Conservation (phyloP, 805 yeast species). For the Candida sithepensis region DNA sequence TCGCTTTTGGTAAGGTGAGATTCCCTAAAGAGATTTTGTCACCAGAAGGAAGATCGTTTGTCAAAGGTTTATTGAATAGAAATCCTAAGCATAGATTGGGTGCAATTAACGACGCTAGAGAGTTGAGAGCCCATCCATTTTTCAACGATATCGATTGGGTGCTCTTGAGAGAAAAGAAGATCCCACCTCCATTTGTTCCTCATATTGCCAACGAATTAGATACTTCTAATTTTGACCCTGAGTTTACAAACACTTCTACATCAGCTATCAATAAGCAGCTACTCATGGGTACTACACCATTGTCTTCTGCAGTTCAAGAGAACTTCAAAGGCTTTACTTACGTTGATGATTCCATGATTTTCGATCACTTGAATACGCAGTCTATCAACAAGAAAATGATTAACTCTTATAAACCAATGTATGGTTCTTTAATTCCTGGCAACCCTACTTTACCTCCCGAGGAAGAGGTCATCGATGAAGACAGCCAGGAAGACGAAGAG, state of each 20-base stretch:
- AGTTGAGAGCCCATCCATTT: slow-evolving; percentile 87
- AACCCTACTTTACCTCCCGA: slow-evolving; percentile 78
- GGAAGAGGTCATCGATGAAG: slow-evolving; percentile 79
- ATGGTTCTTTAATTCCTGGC: slow-evolving; percentile 73
- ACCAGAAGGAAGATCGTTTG: slow-evolving; percentile 91
- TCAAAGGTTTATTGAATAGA: slow-evolving; percentile 89
- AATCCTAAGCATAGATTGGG: slow-evolving; percentile 96
- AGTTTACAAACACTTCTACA: slow-evolving; percentile 89
- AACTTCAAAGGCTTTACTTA: slow-evolving; percentile 96
- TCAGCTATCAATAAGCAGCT: slow-evolving; percentile 69
- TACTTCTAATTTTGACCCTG: slow-evolving; percentile 96
- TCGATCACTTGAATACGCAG: slow-evolving; percentile 59
- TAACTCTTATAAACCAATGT: slow-evolving; percentile 37
- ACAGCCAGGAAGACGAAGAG: slow-evolving; percentile 43
- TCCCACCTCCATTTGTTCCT: slow-evolving; percentile 97
- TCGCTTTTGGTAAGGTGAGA: slow-evolving; percentile 96
- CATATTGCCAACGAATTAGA: slow-evolving; percentile 88
- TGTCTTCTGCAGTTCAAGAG: slow-evolving; percentile 93
- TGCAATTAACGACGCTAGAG: slow-evolving; percentile 86
- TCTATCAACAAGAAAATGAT: slow-evolving; percentile 35
- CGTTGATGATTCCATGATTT: slow-evolving; percentile 90
- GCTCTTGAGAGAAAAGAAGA: slow-evolving; percentile 66
- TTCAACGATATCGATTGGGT: slow-evolving; percentile 92
- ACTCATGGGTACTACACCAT: slow-evolving; percentile 70
- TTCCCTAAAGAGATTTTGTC: slow-evolving; percentile 95